Percentiles rank a stretch among this genome's conserved stretches.
Evolutionary conservation across 352 stramenopile species (phyloP).

Genomic region (Plasmopara muralis): DNA sequence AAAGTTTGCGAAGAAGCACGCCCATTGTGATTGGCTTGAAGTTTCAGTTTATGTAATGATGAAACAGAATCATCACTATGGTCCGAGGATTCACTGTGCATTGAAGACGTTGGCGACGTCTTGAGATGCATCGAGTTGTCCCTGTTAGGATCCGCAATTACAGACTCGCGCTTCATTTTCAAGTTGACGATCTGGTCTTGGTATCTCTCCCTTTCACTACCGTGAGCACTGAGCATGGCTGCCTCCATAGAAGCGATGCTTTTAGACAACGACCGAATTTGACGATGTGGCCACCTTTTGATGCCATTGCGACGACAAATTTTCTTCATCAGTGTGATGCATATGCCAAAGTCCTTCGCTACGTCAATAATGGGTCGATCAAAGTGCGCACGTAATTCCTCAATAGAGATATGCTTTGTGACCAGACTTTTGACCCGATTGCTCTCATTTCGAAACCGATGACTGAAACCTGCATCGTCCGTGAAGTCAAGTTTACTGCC

Average conservation of each 20-base stretch:
- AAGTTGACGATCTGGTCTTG: constrained; percentile 79
- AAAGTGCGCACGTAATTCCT: constrained; percentile 79
- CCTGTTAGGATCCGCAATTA: constrained; percentile 85
- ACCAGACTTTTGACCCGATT: constrained; percentile 84
- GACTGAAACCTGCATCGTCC: constrained; percentile 66
- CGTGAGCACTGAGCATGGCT: constrained; percentile 78
- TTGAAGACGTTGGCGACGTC: constrained; percentile 22
- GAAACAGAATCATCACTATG: constrained; percentile 10
- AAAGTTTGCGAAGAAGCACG: constrained; percentile 5
- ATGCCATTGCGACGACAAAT: constrained; percentile 78
- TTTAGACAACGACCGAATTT: constrained; percentile 81
- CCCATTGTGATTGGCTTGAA: constrained; percentile 9
- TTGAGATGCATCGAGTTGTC: constrained; percentile 51
- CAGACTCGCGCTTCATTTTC: constrained; percentile 77
- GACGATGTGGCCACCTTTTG: constrained; percentile 66
- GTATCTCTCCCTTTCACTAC: constrained; percentile 77
- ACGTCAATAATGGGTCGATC: constrained; percentile 85
- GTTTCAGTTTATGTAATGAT: constrained; percentile 20
- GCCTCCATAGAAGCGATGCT: constrained; percentile 86
- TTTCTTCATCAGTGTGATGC: constrained; percentile 88
- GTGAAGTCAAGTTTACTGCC: constrained; percentile 72
- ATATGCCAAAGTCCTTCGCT: constrained; percentile 87
- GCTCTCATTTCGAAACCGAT: constrained; percentile 76
- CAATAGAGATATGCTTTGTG: constrained; percentile 86
- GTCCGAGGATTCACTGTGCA: constrained; percentile 9